Conservation (phyloP, 2,329 filamentous ascomycete species). For the Alternaria hordeiaustralica region DNA sequence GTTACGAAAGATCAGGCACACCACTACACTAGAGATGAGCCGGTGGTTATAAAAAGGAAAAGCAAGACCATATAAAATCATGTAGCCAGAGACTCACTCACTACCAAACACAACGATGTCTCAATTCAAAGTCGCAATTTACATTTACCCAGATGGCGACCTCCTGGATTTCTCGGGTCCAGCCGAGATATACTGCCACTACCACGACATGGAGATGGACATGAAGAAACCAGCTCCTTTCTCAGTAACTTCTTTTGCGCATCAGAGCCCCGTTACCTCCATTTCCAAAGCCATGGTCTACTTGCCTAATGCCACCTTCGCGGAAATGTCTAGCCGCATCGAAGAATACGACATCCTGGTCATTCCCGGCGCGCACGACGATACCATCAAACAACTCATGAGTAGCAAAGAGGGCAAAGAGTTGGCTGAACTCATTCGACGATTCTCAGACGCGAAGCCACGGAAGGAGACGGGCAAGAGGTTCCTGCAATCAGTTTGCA, state of each 20-base stretch:
- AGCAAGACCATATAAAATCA: background rate
- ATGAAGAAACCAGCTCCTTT: constrained; percentile 37
- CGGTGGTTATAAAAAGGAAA: background rate
- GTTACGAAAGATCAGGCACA: background rate
- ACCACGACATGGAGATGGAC: constrained; percentile 20
- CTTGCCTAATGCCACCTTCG: constrained; percentile 39
- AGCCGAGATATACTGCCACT: constrained; percentile 46
- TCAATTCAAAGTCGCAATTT: constrained; percentile 47
- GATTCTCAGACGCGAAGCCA: constrained; percentile 30
- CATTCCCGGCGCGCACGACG: constrained; percentile 45
- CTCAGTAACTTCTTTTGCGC: constrained; percentile 43
- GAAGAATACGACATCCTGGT: constrained; percentile 49
- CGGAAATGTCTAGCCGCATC: constrained; percentile 34
- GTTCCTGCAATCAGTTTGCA: constrained; percentile 51
- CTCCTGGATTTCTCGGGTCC: constrained; percentile 53
- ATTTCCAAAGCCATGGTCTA: constrained; percentile 37
- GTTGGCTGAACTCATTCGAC: constrained; percentile 26
- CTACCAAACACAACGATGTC: background rate
- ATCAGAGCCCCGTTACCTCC: constrained; percentile 29
- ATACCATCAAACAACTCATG: constrained; percentile 33
- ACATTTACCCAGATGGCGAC: constrained; percentile 49
- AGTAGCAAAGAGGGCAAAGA: constrained; percentile 25
- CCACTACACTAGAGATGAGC: background rate
- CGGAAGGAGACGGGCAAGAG: constrained; percentile 32
- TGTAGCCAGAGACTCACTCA: background rate